Evolutionary conservation across 202 grass and related monocot species (phyloP).

Genomic region (Musa balbisiana): DNA sequence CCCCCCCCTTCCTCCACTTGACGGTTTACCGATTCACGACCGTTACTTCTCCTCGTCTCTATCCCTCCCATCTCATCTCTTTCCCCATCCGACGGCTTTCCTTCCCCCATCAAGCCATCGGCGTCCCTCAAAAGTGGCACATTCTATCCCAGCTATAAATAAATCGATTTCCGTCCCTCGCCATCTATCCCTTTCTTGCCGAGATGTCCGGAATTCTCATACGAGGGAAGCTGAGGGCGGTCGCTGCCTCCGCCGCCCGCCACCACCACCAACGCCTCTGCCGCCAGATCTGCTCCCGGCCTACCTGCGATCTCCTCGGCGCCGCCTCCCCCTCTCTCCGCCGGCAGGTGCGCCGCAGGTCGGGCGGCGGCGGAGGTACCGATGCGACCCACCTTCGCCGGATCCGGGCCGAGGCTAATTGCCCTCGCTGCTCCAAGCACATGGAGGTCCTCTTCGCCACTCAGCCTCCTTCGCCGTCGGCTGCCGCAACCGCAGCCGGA

Average conservation of each 20-base stretch:
- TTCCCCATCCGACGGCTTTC: no score
- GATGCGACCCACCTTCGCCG: slow-evolving; percentile 3
- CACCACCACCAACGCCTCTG: neutral
- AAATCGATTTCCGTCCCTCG: neutral
- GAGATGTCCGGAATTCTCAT: slow-evolving; percentile 4
- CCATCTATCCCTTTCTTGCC: neutral
- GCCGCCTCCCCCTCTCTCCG: neutral
- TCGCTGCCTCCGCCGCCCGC: neutral
- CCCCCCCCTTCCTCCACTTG: no score
- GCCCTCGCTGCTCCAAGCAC: slow-evolving; percentile 59
- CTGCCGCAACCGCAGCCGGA: neutral
- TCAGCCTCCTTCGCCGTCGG: slow-evolving; percentile 12
- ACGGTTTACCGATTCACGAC: no score
- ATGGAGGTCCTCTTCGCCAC: slow-evolving; percentile 57
- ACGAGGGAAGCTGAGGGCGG: neutral
- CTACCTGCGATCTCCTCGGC: neutral
- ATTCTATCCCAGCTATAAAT: neutral
- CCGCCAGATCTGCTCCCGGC: neutral
- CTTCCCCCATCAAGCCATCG: no score
- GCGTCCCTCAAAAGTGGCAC: no score
- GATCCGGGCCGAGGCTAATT: slow-evolving; percentile 68
- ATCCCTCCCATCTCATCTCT: no score
- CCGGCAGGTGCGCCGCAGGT: neutral
- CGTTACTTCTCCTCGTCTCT: no score
- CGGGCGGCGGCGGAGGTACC: neutral